phyloP scores from a whole-genome alignment of 2,329 filamentous ascomycete genomes.

The Grosmannia clavigera region DNA sequence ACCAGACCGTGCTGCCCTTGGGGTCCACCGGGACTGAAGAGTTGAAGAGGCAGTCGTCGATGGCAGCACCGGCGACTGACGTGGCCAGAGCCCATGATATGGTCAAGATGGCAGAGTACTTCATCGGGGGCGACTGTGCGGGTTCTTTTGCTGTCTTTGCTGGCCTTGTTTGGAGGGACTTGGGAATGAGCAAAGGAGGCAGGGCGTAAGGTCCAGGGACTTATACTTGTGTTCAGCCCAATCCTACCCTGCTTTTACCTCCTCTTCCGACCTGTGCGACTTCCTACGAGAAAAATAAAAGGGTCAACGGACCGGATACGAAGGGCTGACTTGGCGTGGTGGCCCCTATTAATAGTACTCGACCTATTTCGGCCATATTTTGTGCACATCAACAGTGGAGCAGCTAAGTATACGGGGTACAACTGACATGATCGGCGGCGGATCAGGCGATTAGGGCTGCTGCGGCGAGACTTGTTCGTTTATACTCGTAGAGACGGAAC shows the following conservation, averaged over 20 bases:
- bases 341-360: too few relatives aligned
- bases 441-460: neutral
- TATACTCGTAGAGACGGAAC: neutral
- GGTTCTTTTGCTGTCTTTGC: neutral
- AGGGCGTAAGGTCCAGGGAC: too few relatives aligned
- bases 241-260: too few relatives aligned
- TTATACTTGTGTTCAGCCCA: too few relatives aligned
- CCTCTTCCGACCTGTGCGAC: too few relatives aligned
- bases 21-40: constrained; percentile 16
- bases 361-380: too few relatives aligned
- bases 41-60: constrained; percentile 17
- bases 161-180: neutral
- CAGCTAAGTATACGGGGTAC: too few relatives aligned
- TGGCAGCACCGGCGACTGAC: constrained; percentile 9
- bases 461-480: neutral
- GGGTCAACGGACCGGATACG: too few relatives aligned
- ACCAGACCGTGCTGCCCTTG: constrained; percentile 14
- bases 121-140: neutral
- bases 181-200: too few relatives aligned
- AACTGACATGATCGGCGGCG: neutral
- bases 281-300: too few relatives aligned
- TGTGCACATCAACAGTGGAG: too few relatives aligned
- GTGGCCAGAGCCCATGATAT: neutral
- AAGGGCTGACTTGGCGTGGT: too few relatives aligned
- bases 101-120: neutral